Conservation (phyloP, 208 protist genomes). For the Trichomonas gallinae region DNA sequence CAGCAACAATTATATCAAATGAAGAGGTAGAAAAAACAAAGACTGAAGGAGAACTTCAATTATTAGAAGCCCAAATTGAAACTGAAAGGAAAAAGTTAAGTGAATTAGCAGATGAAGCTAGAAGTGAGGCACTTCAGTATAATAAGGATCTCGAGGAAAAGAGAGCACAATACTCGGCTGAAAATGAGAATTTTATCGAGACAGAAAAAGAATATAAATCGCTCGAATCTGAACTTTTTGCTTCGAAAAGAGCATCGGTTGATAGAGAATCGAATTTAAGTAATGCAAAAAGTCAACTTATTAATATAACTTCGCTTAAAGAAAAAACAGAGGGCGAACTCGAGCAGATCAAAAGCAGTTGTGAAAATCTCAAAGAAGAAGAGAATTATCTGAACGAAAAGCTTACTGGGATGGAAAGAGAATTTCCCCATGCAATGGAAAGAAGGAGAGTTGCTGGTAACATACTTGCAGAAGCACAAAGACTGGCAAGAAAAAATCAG, state of each 20-base stretch:
- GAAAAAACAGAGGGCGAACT: not conserved
- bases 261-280: not conserved
- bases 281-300: not conserved
- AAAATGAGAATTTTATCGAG: not conserved
- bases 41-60: not conserved
- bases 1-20: not conserved
- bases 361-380: not conserved
- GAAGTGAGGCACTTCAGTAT: constrained; percentile 25
- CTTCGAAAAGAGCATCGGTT: constrained; percentile 19
- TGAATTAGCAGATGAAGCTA: not conserved
- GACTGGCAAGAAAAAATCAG: not conserved
- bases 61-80: not conserved
- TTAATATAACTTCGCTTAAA: not conserved
- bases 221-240: not conserved
- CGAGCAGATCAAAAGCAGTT: not conserved
- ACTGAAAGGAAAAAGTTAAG: not conserved
- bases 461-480: not conserved
- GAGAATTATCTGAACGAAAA: not conserved
- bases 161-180: constrained; percentile 20
- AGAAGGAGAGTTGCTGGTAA: not conserved
- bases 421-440: not conserved
- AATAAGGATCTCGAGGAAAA: constrained; percentile 18
- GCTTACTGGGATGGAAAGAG: not conserved
- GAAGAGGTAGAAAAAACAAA: not conserved
- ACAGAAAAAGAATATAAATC: not conserved